phyloP scores from a whole-genome alignment of 2,329 filamentous ascomycete genomes.

The Penicillium sumatraense region DNA sequence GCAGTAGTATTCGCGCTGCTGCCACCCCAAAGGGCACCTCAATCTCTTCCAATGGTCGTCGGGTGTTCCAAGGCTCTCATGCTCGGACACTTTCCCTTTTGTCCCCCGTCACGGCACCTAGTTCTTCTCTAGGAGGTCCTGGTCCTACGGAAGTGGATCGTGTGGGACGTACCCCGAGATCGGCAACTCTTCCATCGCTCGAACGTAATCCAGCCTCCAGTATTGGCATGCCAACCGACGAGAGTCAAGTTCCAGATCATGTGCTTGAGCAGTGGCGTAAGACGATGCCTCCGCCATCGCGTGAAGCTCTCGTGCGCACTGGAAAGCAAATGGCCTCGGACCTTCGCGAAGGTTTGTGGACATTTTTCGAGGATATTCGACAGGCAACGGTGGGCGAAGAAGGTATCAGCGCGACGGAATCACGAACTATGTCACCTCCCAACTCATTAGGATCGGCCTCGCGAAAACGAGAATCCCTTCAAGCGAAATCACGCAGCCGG shows the following conservation, averaged over 20 bases:
- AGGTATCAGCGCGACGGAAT: conserved; percentile 65
- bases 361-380: conserved; percentile 91
- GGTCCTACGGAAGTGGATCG: conserved; percentile 29
- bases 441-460: conserved; percentile 22
- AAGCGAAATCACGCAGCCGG: conserved; percentile 35
- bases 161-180: conserved; percentile 42
- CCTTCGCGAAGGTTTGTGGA: conserved; percentile 86
- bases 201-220: conserved; percentile 35
- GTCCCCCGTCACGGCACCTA: conserved; percentile 57
- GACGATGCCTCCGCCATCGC: conserved; percentile 49
- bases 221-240: conserved; percentile 23
- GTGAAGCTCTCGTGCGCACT: conserved; percentile 59
- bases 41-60: conserved; percentile 53
- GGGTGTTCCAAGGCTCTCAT: conserved; percentile 70
- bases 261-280: conserved; percentile 45
- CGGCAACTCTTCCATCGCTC: conserved; percentile 47
- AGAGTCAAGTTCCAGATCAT: conserved; percentile 37
- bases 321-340: conserved; percentile 85
- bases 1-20: conserved; percentile 67
- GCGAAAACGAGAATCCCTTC: conserved; percentile 36
- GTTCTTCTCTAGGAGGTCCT: conserved; percentile 20
- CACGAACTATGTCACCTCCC: conserved; percentile 38
- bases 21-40: conserved; percentile 35
- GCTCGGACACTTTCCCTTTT: conserved; percentile 77
- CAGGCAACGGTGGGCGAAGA: conserved; percentile 97